Evolutionary conservation across 2,329 filamentous ascomycete genomes (phyloP).

Genomic region (Colletotrichum sp.): DNA sequence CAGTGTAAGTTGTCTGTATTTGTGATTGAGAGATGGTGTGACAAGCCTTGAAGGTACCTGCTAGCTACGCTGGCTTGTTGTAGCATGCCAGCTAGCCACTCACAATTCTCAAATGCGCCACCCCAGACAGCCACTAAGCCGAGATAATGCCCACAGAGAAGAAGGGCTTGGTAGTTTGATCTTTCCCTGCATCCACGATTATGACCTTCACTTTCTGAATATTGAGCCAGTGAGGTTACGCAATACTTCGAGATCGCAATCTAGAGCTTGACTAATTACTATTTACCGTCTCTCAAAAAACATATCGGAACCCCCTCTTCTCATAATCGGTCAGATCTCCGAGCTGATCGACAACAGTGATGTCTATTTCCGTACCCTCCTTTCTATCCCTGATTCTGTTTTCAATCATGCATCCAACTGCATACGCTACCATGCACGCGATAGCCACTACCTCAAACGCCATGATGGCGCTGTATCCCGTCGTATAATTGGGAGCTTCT

Average conservation of each 20-base stretch:
- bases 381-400: background rate
- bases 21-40: no score
- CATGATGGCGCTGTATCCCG: background rate
- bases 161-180: background rate
- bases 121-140: background rate
- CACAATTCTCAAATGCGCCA: background rate
- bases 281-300: background rate
- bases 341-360: background rate
- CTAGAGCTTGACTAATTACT: no score
- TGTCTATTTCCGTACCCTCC: background rate
- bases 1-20: no score
- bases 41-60: no score
- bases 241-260: background rate
- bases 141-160: background rate
- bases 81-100: background rate
- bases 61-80: background rate
- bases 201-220: background rate
- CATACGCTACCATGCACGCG: background rate
- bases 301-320: background rate
- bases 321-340: background rate
- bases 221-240: background rate
- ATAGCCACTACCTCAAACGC: background rate
- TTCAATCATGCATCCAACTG: background rate
- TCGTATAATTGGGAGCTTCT: background rate
- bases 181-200: background rate